Conservation (phyloP, 306 rosid genomes). For the Carpinus fangiana region DNA sequence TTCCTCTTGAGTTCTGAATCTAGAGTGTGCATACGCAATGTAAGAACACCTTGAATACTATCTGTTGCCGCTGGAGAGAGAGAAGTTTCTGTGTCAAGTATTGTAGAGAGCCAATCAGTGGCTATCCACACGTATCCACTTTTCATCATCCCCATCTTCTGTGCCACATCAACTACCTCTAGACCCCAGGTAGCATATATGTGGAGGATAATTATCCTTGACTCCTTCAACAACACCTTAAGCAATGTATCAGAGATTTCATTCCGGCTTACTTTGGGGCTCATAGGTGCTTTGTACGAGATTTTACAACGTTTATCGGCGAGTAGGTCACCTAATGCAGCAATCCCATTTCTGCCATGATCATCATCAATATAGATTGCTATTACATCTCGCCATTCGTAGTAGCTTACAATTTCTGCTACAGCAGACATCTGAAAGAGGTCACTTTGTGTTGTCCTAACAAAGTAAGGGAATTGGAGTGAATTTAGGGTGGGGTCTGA, state of each 20-base stretch:
- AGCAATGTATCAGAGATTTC: slow-evolving; percentile 65
- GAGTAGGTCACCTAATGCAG: slow-evolving; percentile 70
- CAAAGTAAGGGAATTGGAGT: slow-evolving; percentile 86
- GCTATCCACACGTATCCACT: slow-evolving; percentile 93
- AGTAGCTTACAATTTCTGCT: slow-evolving; percentile 68
- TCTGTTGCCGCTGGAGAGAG: slow-evolving; percentile 42
- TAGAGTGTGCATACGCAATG: slow-evolving; percentile 64
- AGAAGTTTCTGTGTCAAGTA: slow-evolving; percentile 53
- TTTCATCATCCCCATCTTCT: slow-evolving; percentile 70
- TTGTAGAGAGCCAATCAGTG: slow-evolving; percentile 66
- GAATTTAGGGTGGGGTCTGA: slow-evolving; percentile 82
- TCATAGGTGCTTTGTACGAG: slow-evolving; percentile 77
- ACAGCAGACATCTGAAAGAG: slow-evolving; percentile 79
- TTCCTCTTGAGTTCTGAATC: slow-evolving; percentile 59
- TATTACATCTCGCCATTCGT: slow-evolving; percentile 81
- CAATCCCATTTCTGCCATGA: slow-evolving; percentile 85
- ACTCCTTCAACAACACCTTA: slow-evolving; percentile 76
- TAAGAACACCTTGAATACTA: slow-evolving; percentile 69
- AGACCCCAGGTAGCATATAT: slow-evolving; percentile 45
- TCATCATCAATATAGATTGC: slow-evolving; percentile 89
- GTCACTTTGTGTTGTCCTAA: slow-evolving; percentile 76
- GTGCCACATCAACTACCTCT: slow-evolving; percentile 59
- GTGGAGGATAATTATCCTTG: slow-evolving; percentile 68
- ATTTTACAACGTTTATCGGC: slow-evolving; percentile 78
- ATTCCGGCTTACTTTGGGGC: slow-evolving; percentile 40